phyloP scores from a whole-genome alignment of 2,329 filamentous ascomycete species.

The Phialemoniopsis sp. region DNA sequence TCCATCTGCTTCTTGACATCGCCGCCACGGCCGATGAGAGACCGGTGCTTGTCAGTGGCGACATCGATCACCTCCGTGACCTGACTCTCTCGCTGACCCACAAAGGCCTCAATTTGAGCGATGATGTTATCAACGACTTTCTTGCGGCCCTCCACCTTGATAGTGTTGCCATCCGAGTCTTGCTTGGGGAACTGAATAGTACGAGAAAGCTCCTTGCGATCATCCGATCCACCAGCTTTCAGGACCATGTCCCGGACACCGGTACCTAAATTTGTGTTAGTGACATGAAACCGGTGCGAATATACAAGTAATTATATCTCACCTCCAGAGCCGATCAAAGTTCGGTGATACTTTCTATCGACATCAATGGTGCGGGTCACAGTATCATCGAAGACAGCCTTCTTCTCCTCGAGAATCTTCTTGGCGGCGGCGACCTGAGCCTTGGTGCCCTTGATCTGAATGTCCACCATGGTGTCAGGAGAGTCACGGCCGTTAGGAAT shows the following conservation, averaged over 20 bases:
- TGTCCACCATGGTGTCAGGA: constrained; percentile 69
- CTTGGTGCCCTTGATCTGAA: constrained; percentile 90
- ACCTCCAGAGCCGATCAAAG: constrained; percentile 86
- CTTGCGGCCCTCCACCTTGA: constrained; percentile 82
- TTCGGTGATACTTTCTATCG: constrained; percentile 90
- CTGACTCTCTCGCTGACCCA: constrained; percentile 79
- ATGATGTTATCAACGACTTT: constrained; percentile 87
- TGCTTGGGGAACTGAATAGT: constrained; percentile 94
- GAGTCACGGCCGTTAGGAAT: constrained; percentile 78
- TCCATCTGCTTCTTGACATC: constrained; percentile 84
- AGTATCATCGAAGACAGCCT: constrained; percentile 85
- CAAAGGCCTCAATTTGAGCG: constrained; percentile 74
- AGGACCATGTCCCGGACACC: constrained; percentile 84
- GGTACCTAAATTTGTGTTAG: constrained; percentile 53
- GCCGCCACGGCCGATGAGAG: constrained; percentile 88
- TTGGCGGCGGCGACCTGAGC: constrained; percentile 86
- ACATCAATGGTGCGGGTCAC: constrained; percentile 79
- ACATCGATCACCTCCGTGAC: constrained; percentile 76
- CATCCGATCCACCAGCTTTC: constrained; percentile 84
- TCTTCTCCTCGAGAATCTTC: constrained; percentile 84
- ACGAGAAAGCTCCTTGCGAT: constrained; percentile 76
- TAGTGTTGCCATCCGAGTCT: constrained; percentile 75
- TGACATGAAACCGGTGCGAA: background rate
- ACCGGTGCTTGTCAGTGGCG: constrained; percentile 82
- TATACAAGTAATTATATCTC: constrained; percentile 32